Conservation (phyloP, 164 flowering plant species). For the Vitis amurensis region DNA sequence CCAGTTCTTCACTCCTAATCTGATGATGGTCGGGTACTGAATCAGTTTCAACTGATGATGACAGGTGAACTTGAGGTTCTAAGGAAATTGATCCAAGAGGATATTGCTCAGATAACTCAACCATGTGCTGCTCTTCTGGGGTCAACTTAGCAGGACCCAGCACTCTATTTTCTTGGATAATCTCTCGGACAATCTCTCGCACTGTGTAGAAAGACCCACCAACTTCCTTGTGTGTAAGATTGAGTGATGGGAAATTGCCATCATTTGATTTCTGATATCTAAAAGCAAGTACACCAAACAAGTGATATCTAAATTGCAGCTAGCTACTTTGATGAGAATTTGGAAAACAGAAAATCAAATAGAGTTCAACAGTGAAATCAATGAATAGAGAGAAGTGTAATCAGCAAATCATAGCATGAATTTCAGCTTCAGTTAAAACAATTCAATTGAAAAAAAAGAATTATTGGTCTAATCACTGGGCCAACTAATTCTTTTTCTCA, state of each 20-base stretch:
- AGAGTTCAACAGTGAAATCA: too few species aligned
- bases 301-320: background rate
- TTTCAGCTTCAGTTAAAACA: too few species aligned
- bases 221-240: constrained; percentile 89
- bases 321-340: background rate
- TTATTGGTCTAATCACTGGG: too few species aligned
- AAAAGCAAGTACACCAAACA: constrained; percentile 21
- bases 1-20: constrained; percentile 19
- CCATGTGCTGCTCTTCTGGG: constrained; percentile 33
- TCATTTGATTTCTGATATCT: constrained; percentile 73
- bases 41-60: constrained; percentile 29
- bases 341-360: background rate
- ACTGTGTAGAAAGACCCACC: constrained; percentile 97
- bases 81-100: constrained; percentile 51
- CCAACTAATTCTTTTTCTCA: too few species aligned
- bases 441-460: too few species aligned
- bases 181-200: constrained; percentile 86
- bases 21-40: constrained; percentile 17
- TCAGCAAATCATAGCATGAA: too few species aligned
- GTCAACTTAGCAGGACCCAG: constrained; percentile 63
- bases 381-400: too few species aligned
- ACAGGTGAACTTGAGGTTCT: constrained; percentile 34
- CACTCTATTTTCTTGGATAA: constrained; percentile 90
- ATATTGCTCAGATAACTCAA: constrained; percentile 28
- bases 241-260: constrained; percentile 86